Conservation (phyloP, 805 yeast genomes). For the Schizosaccharomyces osmophilus region DNA sequence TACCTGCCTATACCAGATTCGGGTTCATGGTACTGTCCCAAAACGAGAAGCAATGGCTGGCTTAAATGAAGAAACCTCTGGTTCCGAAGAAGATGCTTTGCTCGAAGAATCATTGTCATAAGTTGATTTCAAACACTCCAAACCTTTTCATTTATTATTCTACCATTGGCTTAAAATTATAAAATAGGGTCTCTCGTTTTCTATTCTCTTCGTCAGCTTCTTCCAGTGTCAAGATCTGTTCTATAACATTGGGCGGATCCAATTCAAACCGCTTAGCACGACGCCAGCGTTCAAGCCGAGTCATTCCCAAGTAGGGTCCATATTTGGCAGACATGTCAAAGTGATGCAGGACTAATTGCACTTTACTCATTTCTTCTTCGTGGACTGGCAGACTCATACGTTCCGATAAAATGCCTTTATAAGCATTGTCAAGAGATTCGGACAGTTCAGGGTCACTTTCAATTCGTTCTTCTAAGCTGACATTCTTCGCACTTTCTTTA, state of each 20-base stretch:
- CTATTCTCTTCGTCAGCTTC: slow-evolving; percentile 6
- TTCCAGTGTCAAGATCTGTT: slow-evolving; percentile 10
- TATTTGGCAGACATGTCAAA: slow-evolving; percentile 15
- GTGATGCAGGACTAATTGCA: slow-evolving; percentile 13
- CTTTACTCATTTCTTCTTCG: slow-evolving; percentile 11
- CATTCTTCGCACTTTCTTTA: neutral
- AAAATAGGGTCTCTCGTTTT: neutral
- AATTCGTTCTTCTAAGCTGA: neutral
- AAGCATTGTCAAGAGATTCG: neutral
- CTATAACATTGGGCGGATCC: slow-evolving; percentile 15
- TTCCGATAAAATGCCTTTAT: neutral
- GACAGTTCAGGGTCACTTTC: neutral
- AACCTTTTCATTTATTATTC: neutral
- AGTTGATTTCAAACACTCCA: no score
- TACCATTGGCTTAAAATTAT: neutral
- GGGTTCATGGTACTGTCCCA: slow-evolving; percentile 10
- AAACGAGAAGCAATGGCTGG: neutral
- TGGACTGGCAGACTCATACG: slow-evolving; percentile 10
- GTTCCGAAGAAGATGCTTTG: neutral
- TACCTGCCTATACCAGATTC: slow-evolving; percentile 14
- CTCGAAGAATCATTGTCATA: no score
- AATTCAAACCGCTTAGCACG: slow-evolving; percentile 16
- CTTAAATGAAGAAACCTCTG: neutral
- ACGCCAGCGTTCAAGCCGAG: slow-evolving; percentile 17
- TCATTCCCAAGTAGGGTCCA: slow-evolving; percentile 19